phyloP scores from a whole-genome alignment of 371 early-diverging fungal species.

The Parasitella parasitica region DNA sequence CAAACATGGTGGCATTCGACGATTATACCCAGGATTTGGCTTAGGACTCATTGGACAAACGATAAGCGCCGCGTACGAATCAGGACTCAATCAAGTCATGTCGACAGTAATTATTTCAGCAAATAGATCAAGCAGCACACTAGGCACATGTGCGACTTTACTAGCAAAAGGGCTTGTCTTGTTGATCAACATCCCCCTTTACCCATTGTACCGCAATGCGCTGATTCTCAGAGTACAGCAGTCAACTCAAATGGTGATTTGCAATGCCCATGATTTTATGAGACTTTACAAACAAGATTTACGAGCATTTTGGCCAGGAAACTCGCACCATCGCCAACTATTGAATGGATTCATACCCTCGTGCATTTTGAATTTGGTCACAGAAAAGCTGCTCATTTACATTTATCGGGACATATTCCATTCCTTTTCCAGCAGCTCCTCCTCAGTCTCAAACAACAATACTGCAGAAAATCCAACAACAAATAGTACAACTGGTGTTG shows the following conservation, averaged over 20 bases:
- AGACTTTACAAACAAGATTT: constrained; percentile 45
- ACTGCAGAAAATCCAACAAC: constrained; percentile 1
- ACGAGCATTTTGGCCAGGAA: constrained; percentile 25
- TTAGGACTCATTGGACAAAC: constrained; percentile 58
- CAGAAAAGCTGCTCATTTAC: constrained; percentile 51
- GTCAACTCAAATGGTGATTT: constrained; percentile 28
- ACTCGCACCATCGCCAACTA: constrained; percentile 23
- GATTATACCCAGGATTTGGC: constrained; percentile 59
- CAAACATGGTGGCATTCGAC: constrained; percentile 42
- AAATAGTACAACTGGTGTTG: background rate
- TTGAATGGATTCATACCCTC: constrained; percentile 53
- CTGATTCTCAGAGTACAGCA: constrained; percentile 56
- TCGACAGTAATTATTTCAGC: constrained; percentile 13
- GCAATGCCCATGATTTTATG: constrained; percentile 36
- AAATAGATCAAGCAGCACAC: constrained; percentile 17
- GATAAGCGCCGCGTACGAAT: constrained; percentile 54
- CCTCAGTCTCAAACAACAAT: too few relatives aligned
- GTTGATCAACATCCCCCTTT: constrained; percentile 49
- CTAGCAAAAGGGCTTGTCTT: constrained; percentile 23
- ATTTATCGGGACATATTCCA: constrained; percentile 46
- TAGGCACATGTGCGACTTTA: background rate
- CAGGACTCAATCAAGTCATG: constrained; percentile 40
- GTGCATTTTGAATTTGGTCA: constrained; percentile 45
- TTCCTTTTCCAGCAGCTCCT: background rate
- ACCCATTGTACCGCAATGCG: constrained; percentile 56